phyloP scores from a whole-genome alignment of 225 moss, liverwort and hornwort genomes.

The Asterella californica region DNA sequence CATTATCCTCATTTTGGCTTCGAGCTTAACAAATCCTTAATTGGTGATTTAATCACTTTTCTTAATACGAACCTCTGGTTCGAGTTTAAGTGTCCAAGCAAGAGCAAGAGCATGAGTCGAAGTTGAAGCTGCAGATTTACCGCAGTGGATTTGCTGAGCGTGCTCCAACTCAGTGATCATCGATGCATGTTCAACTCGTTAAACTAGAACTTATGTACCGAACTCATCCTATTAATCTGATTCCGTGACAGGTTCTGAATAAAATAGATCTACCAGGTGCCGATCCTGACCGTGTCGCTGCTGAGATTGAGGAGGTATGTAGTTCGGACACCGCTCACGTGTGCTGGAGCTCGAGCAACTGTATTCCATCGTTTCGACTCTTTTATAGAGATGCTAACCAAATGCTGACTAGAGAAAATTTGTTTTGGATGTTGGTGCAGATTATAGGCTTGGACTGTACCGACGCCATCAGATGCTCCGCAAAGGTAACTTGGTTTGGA shows the following conservation, averaged over 20 bases:
- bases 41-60: not conserved
- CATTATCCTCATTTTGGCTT: not conserved
- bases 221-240: not conserved
- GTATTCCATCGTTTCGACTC: not conserved
- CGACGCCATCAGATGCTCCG: conserved; percentile 92
- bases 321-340: not conserved
- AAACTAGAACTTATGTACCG: not conserved
- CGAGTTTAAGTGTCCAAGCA: too few relatives aligned
- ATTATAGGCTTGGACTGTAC: conserved; percentile 91
- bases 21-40: not conserved
- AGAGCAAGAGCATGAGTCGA: not conserved
- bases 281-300: conserved; percentile 84
- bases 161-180: not conserved
- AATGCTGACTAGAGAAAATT: not conserved
- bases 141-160: too few relatives aligned
- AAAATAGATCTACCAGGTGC: conserved; percentile 98
- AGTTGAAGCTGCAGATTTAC: not conserved
- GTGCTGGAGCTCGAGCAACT: not conserved
- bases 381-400: not conserved
- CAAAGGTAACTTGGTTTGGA: conserved; percentile 46
- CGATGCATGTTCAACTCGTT: not conserved
- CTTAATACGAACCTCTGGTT: not conserved
- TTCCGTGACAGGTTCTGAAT: conserved; percentile 49
- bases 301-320: conserved; percentile 77
- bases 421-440: conserved; percentile 13